These are phyloP conservation scores for Aspergillus sp. DNA, from an alignment of 2,329 filamentous ascomycete genomes.

Conservation along the genomic window DNA sequence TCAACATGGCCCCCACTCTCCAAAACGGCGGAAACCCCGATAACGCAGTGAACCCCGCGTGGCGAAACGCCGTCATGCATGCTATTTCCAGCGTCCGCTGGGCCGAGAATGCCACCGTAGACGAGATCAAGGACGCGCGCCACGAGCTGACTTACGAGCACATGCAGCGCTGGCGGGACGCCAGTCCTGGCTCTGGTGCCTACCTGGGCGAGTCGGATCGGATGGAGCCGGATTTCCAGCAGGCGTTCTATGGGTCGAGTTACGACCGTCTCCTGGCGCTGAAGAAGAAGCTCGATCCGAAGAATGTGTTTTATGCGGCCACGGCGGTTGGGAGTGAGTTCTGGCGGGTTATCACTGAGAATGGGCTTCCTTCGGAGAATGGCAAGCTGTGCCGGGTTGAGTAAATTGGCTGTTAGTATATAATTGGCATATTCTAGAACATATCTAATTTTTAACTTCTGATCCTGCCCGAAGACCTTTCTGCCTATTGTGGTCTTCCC, in stretches of 20 bases:
- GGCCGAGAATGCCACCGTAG: slow-evolving; percentile 36
- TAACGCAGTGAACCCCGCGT: slow-evolving; percentile 41
- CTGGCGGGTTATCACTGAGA: slow-evolving; percentile 2
- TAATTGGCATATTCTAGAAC: too few relatives aligned
- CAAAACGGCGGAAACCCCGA: slow-evolving; percentile 15
- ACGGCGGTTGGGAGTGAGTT: slow-evolving; percentile 11
- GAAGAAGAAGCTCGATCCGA: slow-evolving; percentile 4
- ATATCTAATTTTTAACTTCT: too few relatives aligned
- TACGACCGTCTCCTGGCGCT: background rate
- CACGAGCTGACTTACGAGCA: background rate
- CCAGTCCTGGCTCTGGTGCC: slow-evolving; percentile 25
- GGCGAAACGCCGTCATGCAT: slow-evolving; percentile 45
- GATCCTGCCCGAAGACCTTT: too few relatives aligned
- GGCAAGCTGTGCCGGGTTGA: background rate
- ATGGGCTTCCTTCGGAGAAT: background rate
- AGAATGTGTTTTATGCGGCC: background rate
- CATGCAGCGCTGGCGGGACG: slow-evolving; percentile 7
- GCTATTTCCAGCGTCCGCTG: slow-evolving; percentile 15
- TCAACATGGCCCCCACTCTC: slow-evolving; percentile 1
- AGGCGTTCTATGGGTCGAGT: slow-evolving; percentile 3
- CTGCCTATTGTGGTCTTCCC: too few relatives aligned
- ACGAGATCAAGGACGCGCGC: slow-evolving; percentile 31
- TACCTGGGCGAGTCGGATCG: slow-evolving; percentile 8
- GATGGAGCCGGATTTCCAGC: slow-evolving; percentile 4
- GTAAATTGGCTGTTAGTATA: too few relatives aligned